These are phyloP conservation scores for Talaromyces stipitatus DNA, from an alignment of 495 filamentous ascomycete genomes.

Conservation along the genomic window DNA sequence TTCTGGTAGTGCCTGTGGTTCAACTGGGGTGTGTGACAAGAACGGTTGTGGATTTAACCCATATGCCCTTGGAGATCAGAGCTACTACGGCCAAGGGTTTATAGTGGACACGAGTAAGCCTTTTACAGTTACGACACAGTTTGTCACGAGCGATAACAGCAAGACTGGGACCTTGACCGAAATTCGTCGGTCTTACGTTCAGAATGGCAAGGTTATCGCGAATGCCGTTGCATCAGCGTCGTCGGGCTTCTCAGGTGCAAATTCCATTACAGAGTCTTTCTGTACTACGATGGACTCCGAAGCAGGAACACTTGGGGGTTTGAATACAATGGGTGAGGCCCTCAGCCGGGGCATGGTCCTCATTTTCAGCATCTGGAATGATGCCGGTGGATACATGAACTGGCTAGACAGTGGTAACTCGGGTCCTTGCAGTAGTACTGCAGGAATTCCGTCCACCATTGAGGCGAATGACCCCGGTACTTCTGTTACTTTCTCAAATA, in stretches of 20 bases:
- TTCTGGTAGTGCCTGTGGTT: conserved; percentile 37
- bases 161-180: conserved; percentile 39
- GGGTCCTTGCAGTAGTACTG: conserved; percentile 51
- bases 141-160: conserved; percentile 43
- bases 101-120: conserved; percentile 51
- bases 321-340: conserved; percentile 22
- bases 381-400: conserved; percentile 48
- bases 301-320: conserved; percentile 16
- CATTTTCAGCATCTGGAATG: conserved; percentile 59
- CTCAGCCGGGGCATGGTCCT: conserved; percentile 57
- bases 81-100: conserved; percentile 47
- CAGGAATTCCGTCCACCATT: conserved; percentile 23
- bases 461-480: conserved; percentile 20
- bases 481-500: conserved; percentile 26
- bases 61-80: conserved; percentile 45
- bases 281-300: conserved; percentile 12
- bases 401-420: conserved; percentile 52
- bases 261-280: conserved; percentile 20
- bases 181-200: conserved; percentile 56
- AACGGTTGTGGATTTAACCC: conserved; percentile 59
- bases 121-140: conserved; percentile 64
- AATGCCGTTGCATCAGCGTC: conserved; percentile 16
- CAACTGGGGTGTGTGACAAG: conserved; percentile 54
- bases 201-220: conserved; percentile 47
- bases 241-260: conserved; percentile 4